These are phyloP conservation scores for Fragaria ananassa DNA, from an alignment of 306 rosid genomes.

Conservation along the genomic window DNA sequence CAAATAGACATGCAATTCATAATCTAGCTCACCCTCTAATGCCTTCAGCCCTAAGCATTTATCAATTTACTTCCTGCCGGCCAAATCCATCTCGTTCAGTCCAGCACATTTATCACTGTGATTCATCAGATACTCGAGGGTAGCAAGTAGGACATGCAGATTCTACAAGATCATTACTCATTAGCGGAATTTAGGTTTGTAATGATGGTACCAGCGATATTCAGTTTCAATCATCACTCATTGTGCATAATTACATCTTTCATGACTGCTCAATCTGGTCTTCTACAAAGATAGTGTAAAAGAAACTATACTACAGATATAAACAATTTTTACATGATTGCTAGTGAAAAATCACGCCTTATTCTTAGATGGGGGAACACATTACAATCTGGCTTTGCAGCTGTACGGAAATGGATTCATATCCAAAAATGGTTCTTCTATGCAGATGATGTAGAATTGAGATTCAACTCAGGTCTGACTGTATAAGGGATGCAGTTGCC, in stretches of 20 bases:
- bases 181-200: not conserved
- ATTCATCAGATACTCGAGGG: not conserved
- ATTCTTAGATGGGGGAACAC: not conserved
- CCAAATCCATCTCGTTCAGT: not conserved
- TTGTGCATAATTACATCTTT: not conserved
- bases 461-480: conserved; percentile 20
- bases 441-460: not conserved
- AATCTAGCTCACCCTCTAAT: too few species aligned
- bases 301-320: not conserved
- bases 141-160: not conserved
- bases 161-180: not conserved
- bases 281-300: not conserved
- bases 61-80: not conserved
- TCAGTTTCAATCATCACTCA: not conserved
- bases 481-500: conserved; percentile 41
- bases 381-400: not conserved
- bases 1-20: too few species aligned
- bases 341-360: not conserved
- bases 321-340: not conserved
- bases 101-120: not conserved
- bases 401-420: not conserved
- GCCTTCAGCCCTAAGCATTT: too few species aligned
- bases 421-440: not conserved
- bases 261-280: not conserved
- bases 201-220: not conserved